Evolutionary conservation across 139 green algal species (phyloP).

Genomic region (Choricystis sp.): DNA sequence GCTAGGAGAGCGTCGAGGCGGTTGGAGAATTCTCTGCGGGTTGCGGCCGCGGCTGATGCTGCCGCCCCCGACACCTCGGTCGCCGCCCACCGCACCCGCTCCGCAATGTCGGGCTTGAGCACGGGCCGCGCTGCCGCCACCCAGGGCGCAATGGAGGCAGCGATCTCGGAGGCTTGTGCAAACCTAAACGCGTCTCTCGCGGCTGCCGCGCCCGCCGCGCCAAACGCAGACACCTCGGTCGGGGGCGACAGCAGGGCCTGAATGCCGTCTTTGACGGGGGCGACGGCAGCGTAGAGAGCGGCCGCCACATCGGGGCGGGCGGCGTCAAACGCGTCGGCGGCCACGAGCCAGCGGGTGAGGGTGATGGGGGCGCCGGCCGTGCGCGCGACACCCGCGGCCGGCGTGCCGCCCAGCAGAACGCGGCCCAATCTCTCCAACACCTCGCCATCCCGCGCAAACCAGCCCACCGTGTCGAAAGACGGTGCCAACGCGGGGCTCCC

Average conservation of each 20-base stretch:
- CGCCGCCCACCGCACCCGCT: neutral
- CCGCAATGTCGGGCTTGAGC: neutral
- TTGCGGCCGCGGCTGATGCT: slow-evolving; percentile 10
- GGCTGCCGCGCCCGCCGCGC: too few species aligned
- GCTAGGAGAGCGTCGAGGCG: slow-evolving; percentile 31
- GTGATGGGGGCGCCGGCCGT: neutral
- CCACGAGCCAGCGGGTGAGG: neutral
- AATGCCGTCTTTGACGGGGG: neutral
- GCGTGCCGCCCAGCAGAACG: slow-evolving; percentile 28
- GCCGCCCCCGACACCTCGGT: neutral
- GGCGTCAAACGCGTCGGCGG: neutral
- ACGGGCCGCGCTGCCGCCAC: neutral
- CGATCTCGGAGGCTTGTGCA: neutral
- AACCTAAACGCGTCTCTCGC: neutral
- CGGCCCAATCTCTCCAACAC: slow-evolving; percentile 24
- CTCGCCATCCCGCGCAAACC: slow-evolving; percentile 36
- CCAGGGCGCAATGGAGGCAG: neutral
- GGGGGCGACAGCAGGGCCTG: neutral
- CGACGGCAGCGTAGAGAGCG: neutral
- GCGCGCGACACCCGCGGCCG: too few species aligned
- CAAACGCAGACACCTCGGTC: neutral
- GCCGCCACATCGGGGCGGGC: neutral
- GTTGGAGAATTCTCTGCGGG: too few species aligned
- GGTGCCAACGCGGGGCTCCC: slow-evolving; percentile 50
- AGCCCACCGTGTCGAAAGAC: slow-evolving; percentile 56